Conservation (phyloP, 306 rosid species). For the Lagenaria siceraria region DNA sequence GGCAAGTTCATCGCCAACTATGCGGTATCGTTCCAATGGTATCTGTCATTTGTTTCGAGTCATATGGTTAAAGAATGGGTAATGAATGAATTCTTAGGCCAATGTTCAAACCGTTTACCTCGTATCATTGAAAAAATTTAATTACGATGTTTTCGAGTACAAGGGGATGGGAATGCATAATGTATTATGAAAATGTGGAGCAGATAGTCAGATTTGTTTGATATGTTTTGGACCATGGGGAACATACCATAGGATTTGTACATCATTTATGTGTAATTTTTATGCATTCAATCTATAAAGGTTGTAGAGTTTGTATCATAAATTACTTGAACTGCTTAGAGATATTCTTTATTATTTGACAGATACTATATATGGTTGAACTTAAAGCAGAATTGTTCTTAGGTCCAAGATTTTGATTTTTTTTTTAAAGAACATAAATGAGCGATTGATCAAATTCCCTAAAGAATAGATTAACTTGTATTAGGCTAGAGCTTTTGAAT, state of each 20-base stretch:
- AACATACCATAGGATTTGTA: constrained; percentile 23
- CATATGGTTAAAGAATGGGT: not conserved
- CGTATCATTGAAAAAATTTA: constrained; percentile 7
- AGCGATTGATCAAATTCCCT: too few species aligned
- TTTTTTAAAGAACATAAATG: too few species aligned
- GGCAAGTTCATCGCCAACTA: not conserved
- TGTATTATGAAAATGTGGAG: constrained; percentile 21
- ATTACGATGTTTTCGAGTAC: constrained; percentile 21
- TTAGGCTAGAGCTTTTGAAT: too few species aligned
- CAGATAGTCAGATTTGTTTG: constrained; percentile 9
- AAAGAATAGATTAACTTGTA: too few species aligned
- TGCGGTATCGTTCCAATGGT: not conserved
- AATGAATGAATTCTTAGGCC: constrained; percentile 7
- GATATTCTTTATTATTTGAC: not conserved
- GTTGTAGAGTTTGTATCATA: constrained; percentile 14
- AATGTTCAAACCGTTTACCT: constrained; percentile 6
- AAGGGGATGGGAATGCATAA: constrained; percentile 24
- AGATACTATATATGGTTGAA: not conserved
- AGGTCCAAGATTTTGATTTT: not conserved
- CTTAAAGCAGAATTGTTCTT: not conserved
- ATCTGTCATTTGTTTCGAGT: not conserved
- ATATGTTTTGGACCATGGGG: constrained; percentile 22
- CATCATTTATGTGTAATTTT: constrained; percentile 17
- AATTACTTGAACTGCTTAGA: not conserved
- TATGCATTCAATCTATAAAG: not conserved